Base-by-base conservation (phyloP, 495 filamentous ascomycete species). In the Tricharina praecox region DNA sequence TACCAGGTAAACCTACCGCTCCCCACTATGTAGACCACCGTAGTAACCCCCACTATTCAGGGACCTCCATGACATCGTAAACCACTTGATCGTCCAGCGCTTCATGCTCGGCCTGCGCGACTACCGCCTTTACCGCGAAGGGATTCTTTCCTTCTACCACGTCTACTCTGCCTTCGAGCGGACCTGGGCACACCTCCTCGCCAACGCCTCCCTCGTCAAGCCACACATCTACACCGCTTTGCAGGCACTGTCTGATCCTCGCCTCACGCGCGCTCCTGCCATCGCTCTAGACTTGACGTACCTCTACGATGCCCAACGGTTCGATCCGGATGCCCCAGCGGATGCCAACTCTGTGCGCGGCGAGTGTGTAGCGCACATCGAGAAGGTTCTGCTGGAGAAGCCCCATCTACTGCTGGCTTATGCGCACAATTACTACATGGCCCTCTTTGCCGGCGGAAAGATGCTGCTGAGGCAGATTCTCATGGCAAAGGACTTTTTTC, bases 371-470 rank as follows among this genome's bases (percentile, higher is more conserved):
- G 21, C 23, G 3, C 48, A 57, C 19, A 59, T 59, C 26, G 45
- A 49, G 23, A 34, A 47, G 10, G 33, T 39, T 8, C 23, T 59
- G 4, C 25, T 41, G 11, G 33, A 55, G 24, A 54, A 49, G 23
- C 57, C 57, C 5, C 55, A 59, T 32, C 40, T 60, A 4, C 19
- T 60, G 24, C 47, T 60, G 16, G 49, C 56, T 10, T 61, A 61
- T 48, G 53, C 53, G 39, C 58, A 59, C 23, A 56, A 47, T 21
- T 56, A 50, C 19, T 61, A 61, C 48, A 55, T 61, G 50, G 58
- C 50, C 1, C 40, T 61, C n/a, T 61, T 61, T 23, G 56, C 56
- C n/a, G 56, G 58, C 8, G 58, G 56, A 8, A 55, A 56, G 45
- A 48, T 61, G 4, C 40, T 61, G 13, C 46, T 49, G 13, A 43